These are phyloP conservation scores for Simplicillium aogashimaense DNA, from an alignment of 2,329 filamentous ascomycete genomes.

Conservation along the genomic window DNA sequence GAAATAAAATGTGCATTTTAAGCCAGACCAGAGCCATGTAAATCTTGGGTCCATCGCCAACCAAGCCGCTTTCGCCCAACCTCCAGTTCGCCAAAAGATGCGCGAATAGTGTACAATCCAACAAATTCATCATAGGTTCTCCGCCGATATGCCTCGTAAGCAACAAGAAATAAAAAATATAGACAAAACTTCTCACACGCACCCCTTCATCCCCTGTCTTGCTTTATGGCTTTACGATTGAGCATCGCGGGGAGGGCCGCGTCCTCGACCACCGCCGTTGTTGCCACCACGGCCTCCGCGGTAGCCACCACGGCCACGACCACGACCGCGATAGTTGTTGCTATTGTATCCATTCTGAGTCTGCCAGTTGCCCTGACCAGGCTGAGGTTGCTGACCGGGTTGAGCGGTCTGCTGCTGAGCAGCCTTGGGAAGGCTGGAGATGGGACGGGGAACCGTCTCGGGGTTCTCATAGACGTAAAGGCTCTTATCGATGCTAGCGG, in stretches of 20 bases:
- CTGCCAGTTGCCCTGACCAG: conserved; percentile 30
- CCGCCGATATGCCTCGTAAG: too few species aligned
- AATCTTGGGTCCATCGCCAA: conserved; percentile 18
- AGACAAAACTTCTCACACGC: conserved; percentile 8
- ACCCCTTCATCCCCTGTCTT: conserved; percentile 13
- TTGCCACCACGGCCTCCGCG: conserved; percentile 20
- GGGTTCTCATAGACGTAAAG: conserved; percentile 97
- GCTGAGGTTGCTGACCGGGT: conserved; percentile 16
- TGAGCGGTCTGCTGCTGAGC: conserved; percentile 15
- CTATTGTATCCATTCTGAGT: conserved; percentile 27
- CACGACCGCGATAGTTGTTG: conserved; percentile 24
- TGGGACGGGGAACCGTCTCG: conserved; percentile 83
- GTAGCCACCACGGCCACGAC: conserved; percentile 25
- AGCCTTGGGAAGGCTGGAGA: conserved; percentile 36
- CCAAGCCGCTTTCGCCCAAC: conserved; percentile 21
- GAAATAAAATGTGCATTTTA: conserved; percentile 1
- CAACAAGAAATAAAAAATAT: conserved; percentile 14
- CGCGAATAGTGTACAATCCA: conserved; percentile 34
- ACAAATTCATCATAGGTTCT: conserved; percentile 9
- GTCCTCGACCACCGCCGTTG: conserved; percentile 21
- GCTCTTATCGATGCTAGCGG: conserved; percentile 88
- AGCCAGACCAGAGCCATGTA: conserved; percentile 6
- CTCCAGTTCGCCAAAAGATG: conserved; percentile 24
- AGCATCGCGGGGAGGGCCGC: conserved; percentile 23
- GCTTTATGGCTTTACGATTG: conserved; percentile 17